A percentile compares a stretch with the other conserved stretches of the same genome.
These are phyloP conservation scores for Abrus pulchellus DNA, from an alignment of 306 rosid genomes.

Conservation along the genomic window DNA sequence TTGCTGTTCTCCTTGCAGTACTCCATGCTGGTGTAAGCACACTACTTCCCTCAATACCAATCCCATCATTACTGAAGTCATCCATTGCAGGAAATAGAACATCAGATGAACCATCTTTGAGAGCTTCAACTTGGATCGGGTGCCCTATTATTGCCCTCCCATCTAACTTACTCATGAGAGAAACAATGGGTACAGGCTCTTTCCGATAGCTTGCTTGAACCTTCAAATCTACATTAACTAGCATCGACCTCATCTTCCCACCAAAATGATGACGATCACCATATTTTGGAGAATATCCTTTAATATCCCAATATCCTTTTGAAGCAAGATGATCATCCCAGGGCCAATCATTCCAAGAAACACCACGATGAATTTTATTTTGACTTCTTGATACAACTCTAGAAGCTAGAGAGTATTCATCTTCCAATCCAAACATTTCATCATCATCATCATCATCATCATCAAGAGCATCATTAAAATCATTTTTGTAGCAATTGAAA, in stretches of 20 bases:
- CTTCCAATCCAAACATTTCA: conserved; percentile 60
- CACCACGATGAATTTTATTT: conserved; percentile 48
- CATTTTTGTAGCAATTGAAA: conserved; percentile 44
- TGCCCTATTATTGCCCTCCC: conserved; percentile 95
- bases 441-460: conserved; percentile 58
- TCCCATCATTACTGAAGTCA: conserved; percentile 60
- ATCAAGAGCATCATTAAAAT: conserved; percentile 57
- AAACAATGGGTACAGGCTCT: conserved; percentile 89
- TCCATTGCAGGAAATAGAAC: conserved; percentile 64
- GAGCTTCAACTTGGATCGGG: conserved; percentile 80
- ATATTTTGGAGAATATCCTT: conserved; percentile 56
- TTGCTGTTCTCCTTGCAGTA: conserved; percentile 95
- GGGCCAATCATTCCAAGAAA: conserved; percentile 69
- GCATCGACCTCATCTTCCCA: conserved; percentile 66
- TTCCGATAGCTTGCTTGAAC: conserved; percentile 88
- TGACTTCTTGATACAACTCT: conserved; percentile 59
- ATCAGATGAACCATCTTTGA: conserved; percentile 80
- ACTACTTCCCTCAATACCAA: conserved; percentile 64
- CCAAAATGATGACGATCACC: conserved; percentile 53
- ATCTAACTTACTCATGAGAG: conserved; percentile 88
- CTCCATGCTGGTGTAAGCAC: conserved; percentile 90
- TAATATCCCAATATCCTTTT: conserved; percentile 71
- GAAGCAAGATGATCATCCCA: conserved; percentile 73
- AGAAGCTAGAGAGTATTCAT: conserved; percentile 61
- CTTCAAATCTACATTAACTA: conserved; percentile 80